Evolutionary conservation across 2,329 filamentous ascomycete species (phyloP).

Genomic region (Xylariaceae sp.): DNA sequence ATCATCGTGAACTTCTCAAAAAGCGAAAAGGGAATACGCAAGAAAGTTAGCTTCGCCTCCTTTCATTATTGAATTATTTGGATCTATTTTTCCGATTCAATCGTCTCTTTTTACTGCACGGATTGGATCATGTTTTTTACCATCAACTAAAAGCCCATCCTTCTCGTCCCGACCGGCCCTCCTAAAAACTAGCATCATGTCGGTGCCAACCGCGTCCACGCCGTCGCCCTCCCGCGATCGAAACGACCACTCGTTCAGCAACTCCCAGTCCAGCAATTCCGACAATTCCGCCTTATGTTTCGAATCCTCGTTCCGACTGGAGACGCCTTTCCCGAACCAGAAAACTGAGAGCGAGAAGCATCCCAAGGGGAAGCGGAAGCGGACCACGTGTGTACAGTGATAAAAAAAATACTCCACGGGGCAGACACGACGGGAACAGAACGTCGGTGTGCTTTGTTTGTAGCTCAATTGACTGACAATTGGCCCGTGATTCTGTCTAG

Average conservation of each 20-base stretch:
- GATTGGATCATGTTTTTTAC: too few relatives aligned
- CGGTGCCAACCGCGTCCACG: slow-evolving; percentile 27
- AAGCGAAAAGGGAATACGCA: neutral
- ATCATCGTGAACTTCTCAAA: neutral
- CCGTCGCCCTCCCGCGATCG: slow-evolving; percentile 22
- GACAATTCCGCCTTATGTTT: slow-evolving; percentile 32
- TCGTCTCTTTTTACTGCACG: too few relatives aligned
- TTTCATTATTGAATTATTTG: slow-evolving; percentile 20
- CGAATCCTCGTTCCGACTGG: slow-evolving; percentile 33
- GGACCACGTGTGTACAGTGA: slow-evolving; percentile 51
- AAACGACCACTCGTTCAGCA: slow-evolving; percentile 26
- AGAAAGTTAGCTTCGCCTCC: neutral
- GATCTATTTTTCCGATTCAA: too few relatives aligned
- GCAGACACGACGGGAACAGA: neutral
- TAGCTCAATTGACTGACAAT: slow-evolving; percentile 11
- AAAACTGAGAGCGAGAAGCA: slow-evolving; percentile 38
- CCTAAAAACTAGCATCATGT: slow-evolving; percentile 17
- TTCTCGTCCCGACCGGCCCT: neutral
- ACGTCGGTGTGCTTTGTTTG: neutral
- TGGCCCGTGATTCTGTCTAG: slow-evolving; percentile 39
- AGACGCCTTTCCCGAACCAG: slow-evolving; percentile 29
- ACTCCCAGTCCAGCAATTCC: slow-evolving; percentile 28
- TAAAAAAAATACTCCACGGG: neutral
- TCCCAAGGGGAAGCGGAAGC: slow-evolving; percentile 57
- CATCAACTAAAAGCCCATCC: slow-evolving; percentile 19